These are phyloP conservation scores for Plasmodium vivax DNA, from an alignment of 169 alveolate species.

Conservation along the genomic window DNA sequence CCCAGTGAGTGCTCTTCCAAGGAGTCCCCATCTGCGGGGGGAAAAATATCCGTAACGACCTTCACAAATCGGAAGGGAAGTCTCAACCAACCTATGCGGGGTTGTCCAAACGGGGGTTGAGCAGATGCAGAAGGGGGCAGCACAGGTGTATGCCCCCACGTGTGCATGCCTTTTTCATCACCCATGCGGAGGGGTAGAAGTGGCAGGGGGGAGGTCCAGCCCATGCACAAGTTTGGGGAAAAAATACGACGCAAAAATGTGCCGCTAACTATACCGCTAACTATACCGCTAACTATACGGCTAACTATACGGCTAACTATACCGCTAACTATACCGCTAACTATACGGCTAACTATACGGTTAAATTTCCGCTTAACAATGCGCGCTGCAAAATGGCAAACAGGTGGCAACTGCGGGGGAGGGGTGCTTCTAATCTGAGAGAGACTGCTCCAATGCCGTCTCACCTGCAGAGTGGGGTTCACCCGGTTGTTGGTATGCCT, in stretches of 20 bases:
- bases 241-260: not conserved
- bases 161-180: not conserved
- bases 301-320: too few species aligned
- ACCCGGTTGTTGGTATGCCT: not conserved
- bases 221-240: not conserved
- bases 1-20: not conserved
- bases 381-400: not conserved
- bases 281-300: too few species aligned
- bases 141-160: not conserved
- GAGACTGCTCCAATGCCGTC: not conserved
- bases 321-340: too few species aligned
- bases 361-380: not conserved
- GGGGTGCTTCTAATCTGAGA: not conserved
- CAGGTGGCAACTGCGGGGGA: not conserved
- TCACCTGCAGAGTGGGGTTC: not conserved
- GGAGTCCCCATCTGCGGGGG: not conserved
- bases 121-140: not conserved
- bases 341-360: not conserved
- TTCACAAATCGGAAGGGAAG: not conserved
- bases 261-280: too few species aligned
- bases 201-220: not conserved
- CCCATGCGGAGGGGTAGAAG: not conserved
- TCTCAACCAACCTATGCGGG: not conserved
- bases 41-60: not conserved
- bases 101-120: not conserved